phyloP scores from a whole-genome alignment of 1,139 yeast genomes.

The Hansenula lynferdii region DNA sequence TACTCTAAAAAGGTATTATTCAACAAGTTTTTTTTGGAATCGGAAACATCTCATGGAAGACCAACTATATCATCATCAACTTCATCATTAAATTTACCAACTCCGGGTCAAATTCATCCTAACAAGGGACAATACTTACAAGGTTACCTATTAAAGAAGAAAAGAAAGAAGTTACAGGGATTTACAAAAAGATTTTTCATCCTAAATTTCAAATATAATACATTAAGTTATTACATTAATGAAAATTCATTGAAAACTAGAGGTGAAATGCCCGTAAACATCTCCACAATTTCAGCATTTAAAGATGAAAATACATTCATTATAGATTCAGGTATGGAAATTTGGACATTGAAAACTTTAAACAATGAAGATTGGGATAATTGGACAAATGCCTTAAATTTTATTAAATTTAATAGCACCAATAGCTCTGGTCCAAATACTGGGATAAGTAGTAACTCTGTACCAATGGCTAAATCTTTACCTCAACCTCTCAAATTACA shows the following conservation, averaged over 20 bases:
- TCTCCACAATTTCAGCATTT: slow-evolving; percentile 79
- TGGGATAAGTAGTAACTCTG: not conserved
- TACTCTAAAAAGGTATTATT: slow-evolving; percentile 78
- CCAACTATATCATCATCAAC: slow-evolving; percentile 11
- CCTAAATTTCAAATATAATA: slow-evolving; percentile 76
- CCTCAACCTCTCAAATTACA: not conserved
- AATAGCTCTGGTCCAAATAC: slow-evolving; percentile 1
- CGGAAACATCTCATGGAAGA: slow-evolving; percentile 9
- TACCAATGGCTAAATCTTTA: slow-evolving; percentile 1
- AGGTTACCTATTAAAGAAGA: slow-evolving; percentile 74
- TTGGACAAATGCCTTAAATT: slow-evolving; percentile 73
- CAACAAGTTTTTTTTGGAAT: slow-evolving; percentile 31
- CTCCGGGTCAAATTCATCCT: slow-evolving; percentile 25
- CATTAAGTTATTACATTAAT: slow-evolving; percentile 76
- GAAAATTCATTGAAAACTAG: slow-evolving; percentile 66
- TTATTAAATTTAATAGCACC: slow-evolving; percentile 16
- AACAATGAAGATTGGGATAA: slow-evolving; percentile 61
- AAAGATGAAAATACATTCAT: slow-evolving; percentile 63
- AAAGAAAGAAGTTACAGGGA: slow-evolving; percentile 79
- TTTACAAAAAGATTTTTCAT: slow-evolving; percentile 82
- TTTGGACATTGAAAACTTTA: slow-evolving; percentile 81
- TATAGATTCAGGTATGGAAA: slow-evolving; percentile 93
- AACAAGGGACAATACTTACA: slow-evolving; percentile 63
- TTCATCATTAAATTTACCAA: slow-evolving; percentile 17
- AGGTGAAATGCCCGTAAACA: slow-evolving; percentile 87